Percentiles rank a stretch among this genome's conserved stretches.
phyloP scores from a whole-genome alignment of 2,329 filamentous ascomycete genomes.

The Epichloe festucae region DNA sequence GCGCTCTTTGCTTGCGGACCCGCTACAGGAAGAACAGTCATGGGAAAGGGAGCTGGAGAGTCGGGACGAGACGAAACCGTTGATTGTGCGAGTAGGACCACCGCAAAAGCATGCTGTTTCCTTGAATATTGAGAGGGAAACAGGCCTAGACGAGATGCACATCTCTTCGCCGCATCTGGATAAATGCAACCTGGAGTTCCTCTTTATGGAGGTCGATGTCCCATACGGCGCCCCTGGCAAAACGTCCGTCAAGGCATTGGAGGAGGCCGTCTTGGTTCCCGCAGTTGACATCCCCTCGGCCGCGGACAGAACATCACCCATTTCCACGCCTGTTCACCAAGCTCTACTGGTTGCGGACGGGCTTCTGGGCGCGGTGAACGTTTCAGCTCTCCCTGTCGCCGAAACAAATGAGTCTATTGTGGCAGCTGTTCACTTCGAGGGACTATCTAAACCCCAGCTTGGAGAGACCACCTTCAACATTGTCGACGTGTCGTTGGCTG shows the following conservation, averaged over 20 bases:
- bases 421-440: slow-evolving; percentile 45
- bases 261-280: slow-evolving; percentile 63
- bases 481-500: slow-evolving; percentile 52
- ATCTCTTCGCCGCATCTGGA: slow-evolving; percentile 51
- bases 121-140: slow-evolving; percentile 17
- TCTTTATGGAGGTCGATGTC: slow-evolving; percentile 39
- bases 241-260: slow-evolving; percentile 28
- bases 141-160: slow-evolving; percentile 42
- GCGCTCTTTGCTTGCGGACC: slow-evolving; percentile 57
- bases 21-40: slow-evolving; percentile 44
- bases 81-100: slow-evolving; percentile 46
- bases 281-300: slow-evolving; percentile 56
- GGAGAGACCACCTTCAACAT: slow-evolving; percentile 32
- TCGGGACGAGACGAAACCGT: slow-evolving; percentile 38
- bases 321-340: slow-evolving; percentile 76
- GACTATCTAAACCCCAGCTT: slow-evolving; percentile 24
- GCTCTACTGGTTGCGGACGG: slow-evolving; percentile 63
- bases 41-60: slow-evolving; percentile 54
- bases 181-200: slow-evolving; percentile 50
- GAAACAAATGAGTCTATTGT: slow-evolving; percentile 30
- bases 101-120: slow-evolving; percentile 15
- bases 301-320: slow-evolving; percentile 49
- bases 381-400: slow-evolving; percentile 29
- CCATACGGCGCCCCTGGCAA: slow-evolving; percentile 20
- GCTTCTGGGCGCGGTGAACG: slow-evolving; percentile 49